Base-by-base conservation (phyloP, 192 early-diverging fungal genomes). In the Backusella tarrabulga region DNA sequence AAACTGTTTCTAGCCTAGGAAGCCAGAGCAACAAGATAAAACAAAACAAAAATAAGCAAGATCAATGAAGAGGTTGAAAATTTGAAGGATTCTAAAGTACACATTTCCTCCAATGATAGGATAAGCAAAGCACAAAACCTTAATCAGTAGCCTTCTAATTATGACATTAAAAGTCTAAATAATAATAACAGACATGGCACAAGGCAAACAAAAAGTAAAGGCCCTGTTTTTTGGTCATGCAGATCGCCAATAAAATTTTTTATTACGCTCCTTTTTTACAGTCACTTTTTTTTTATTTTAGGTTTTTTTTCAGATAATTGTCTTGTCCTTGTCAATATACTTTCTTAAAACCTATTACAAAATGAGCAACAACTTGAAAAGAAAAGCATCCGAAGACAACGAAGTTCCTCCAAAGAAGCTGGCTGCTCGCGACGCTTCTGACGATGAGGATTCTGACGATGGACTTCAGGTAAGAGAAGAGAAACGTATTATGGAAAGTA, bases 391-490 rank as follows among this genome's bases (percentile, higher is more conserved):
- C 15, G 66, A 76, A 29, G 75, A 76, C 32, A 73, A 79, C 44
- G 73, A 75, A 12, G 19, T 34, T 15, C 34, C 26, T 17, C 40
- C 42, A 44, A 72, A 72, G 42, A 72, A 72, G 44, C 14, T 72
- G 11, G 71, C 71, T 50, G 21, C 67, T 26, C n/a, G 26, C 4
- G 68, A 71, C 1, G 67, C 26, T 34, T 73, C 71, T 0, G 73
- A 74, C 36, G 68, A 73, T 35, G 78, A 79, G 8, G 73, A 75
- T 44, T 79, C 78, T 9, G 78, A 79, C 50, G 78, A 71, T 68
- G 54, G 73, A 34, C 41, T 75, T 21, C 66, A 74, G 50, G 78
- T 79, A 74, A 66, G 26, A 9, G 19, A 68, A 35, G 23, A 71
- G 67, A 35, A 67, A 19, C 6, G 5, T 44, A 26, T 11, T 44